Conservation (phyloP, 495 filamentous ascomycete genomes). For the Podospora pseudoanserina region DNA sequence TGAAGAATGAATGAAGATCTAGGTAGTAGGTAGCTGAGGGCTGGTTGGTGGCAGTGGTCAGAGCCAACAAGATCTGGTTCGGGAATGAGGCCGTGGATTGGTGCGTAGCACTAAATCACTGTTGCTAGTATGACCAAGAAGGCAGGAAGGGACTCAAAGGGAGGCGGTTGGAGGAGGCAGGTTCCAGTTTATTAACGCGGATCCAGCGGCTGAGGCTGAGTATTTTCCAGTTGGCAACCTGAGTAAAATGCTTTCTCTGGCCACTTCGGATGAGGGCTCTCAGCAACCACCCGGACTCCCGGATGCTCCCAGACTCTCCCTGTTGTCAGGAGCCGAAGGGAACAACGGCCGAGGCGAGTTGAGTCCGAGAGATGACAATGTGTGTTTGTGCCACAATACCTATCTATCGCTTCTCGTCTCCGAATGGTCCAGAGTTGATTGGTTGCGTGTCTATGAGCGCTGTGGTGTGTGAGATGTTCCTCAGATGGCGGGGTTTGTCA, state of each 20-base stretch:
- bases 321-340: neutral
- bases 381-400: neutral
- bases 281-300: neutral
- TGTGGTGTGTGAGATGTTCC: neutral
- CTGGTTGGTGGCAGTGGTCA: neutral
- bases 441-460: neutral
- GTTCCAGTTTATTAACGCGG: conserved; percentile 6
- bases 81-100: no score
- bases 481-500: neutral
- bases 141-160: conserved; percentile 1
- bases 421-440: neutral
- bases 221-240: neutral
- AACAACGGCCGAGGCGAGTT: neutral
- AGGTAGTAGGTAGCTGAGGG: neutral
- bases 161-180: conserved; percentile 1
- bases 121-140: neutral
- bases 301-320: neutral
- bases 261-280: neutral
- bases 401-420: neutral
- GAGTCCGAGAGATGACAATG: neutral
- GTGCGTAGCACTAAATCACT: neutral
- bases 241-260: neutral
- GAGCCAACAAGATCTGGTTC: neutral
- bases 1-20: no score
- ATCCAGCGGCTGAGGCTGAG: conserved; percentile 13